Evolutionary conservation across 2,329 filamentous ascomycete genomes (phyloP).

Genomic region (Penicillium griseofulvum): DNA sequence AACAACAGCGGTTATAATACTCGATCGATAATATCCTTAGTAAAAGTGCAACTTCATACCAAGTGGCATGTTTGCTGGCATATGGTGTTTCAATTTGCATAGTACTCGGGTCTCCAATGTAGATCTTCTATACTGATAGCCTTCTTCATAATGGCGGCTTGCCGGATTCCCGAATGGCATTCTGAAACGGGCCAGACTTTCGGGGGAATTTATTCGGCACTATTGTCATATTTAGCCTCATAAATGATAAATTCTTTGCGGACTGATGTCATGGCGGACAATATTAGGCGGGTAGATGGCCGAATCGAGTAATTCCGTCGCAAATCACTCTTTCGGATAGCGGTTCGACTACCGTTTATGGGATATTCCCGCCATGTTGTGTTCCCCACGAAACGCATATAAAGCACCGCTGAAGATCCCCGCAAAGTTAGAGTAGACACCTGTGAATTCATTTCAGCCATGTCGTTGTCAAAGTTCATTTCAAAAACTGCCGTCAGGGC

Average conservation of each 20-base stretch:
- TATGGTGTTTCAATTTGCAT: background rate
- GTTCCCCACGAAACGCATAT: slow-evolving; percentile 5
- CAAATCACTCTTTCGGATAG: background rate
- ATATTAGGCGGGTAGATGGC: slow-evolving; percentile 3
- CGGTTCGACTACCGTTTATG: slow-evolving; percentile 2
- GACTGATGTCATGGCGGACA: slow-evolving; percentile 2
- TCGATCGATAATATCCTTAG: background rate
- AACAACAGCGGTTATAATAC: background rate
- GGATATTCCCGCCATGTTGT: background rate
- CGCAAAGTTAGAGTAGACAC: background rate
- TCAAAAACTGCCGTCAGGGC: slow-evolving; percentile 28
- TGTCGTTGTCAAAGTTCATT: slow-evolving; percentile 32
- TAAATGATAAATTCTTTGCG: background rate
- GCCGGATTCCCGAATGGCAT: background rate
- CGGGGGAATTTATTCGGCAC: background rate
- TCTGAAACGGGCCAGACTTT: background rate
- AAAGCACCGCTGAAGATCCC: background rate
- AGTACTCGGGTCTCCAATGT: background rate
- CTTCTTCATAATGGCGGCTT: background rate
- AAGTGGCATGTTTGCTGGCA: background rate
- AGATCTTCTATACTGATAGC: background rate
- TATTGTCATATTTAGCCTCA: background rate
- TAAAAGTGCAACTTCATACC: too few relatives aligned
- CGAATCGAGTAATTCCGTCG: background rate
- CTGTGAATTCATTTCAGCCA: slow-evolving; percentile 6